Percentiles rank a stretch among this genome's conserved stretches.
These are phyloP conservation scores for Termitomyces sp. DNA, from an alignment of 768 basidiomycete genomes.

Conservation along the genomic window DNA sequence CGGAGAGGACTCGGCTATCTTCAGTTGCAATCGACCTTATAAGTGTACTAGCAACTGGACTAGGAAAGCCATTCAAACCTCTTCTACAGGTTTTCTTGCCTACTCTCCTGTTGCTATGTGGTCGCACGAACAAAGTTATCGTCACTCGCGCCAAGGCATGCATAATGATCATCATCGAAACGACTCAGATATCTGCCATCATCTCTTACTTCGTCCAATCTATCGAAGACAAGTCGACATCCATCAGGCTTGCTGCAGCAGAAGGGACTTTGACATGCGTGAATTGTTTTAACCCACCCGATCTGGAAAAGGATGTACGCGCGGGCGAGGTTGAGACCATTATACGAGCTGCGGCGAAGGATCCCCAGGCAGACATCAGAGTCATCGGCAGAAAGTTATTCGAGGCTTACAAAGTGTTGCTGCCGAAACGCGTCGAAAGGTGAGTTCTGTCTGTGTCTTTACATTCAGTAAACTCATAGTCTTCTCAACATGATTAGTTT, in stretches of 20 bases:
- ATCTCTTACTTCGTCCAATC: slow-evolving; percentile 57
- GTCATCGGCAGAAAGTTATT: slow-evolving; percentile 69
- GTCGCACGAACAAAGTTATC: slow-evolving; percentile 78
- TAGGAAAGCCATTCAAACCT: slow-evolving; percentile 64
- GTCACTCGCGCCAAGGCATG: slow-evolving; percentile 60
- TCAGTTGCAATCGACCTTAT: slow-evolving; percentile 11
- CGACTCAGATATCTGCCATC: slow-evolving; percentile 63
- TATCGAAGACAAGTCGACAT: slow-evolving; percentile 65
- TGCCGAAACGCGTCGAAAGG: slow-evolving; percentile 69
- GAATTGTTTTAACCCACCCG: slow-evolving; percentile 76
- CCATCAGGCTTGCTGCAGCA: slow-evolving; percentile 59
- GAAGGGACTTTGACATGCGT: slow-evolving; percentile 65
- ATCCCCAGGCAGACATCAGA: slow-evolving; percentile 74
- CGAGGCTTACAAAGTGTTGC: slow-evolving; percentile 67
- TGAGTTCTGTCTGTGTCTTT: slow-evolving; percentile 22
- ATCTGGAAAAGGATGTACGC: slow-evolving; percentile 66
- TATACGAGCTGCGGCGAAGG: slow-evolving; percentile 63
- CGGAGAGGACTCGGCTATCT: slow-evolving; percentile 18
- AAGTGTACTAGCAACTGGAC: slow-evolving; percentile 48
- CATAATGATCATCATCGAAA: slow-evolving; percentile 58
- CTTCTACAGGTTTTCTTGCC: slow-evolving; percentile 69
- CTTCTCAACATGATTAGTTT: slow-evolving; percentile 45
- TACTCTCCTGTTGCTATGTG: slow-evolving; percentile 60
- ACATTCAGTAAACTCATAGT: neutral
- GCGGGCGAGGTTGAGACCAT: slow-evolving; percentile 67